Percentiles rank a stretch among this genome's conserved stretches.
These are phyloP conservation scores for Eucalyptus erythrocorys DNA, from an alignment of 345 rosid species.

Conservation along the genomic window DNA sequence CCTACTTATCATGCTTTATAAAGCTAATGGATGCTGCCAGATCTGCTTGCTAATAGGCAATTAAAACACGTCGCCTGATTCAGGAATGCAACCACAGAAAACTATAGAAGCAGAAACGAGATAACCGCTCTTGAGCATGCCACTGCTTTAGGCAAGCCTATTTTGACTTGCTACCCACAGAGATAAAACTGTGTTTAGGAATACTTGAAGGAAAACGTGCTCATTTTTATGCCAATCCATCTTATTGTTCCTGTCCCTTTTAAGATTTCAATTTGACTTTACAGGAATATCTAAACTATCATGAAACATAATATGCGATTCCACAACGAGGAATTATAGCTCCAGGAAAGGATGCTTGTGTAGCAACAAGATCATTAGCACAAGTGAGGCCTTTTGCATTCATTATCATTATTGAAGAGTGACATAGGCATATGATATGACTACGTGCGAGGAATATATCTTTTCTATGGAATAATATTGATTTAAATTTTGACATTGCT, in stretches of 20 bases:
- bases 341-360: not conserved
- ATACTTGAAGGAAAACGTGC: not conserved
- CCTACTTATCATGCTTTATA: not conserved
- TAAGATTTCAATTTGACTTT: not conserved
- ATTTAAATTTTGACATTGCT: not conserved
- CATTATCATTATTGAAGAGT: not conserved
- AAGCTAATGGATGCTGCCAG: not conserved
- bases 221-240: no score
- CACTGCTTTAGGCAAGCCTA: not conserved
- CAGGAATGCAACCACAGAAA: not conserved
- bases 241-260: not conserved
- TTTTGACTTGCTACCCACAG: not conserved
- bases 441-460: not conserved
- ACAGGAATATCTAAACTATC: not conserved
- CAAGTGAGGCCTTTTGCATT: not conserved
- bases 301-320: not conserved
- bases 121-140: not conserved
- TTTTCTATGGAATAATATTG: not conserved
- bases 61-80: not conserved
- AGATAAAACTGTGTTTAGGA: not conserved
- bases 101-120: not conserved
- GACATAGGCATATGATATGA: not conserved
- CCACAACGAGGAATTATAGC: not conserved
- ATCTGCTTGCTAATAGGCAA: not conserved
- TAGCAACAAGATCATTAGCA: not conserved